Conservation (phyloP, 331 rosid species). For the Pyrus hybrid region DNA sequence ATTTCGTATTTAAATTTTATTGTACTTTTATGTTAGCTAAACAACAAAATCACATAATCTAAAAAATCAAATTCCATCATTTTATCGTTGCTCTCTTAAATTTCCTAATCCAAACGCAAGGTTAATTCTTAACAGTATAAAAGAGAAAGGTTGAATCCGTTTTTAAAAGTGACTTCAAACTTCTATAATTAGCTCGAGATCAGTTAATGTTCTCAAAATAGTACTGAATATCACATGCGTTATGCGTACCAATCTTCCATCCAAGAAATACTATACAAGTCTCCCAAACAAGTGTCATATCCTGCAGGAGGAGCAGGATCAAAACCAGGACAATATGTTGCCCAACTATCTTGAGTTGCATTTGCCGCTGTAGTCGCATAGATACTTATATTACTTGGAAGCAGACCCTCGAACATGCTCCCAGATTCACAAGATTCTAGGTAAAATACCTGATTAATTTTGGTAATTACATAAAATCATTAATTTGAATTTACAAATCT, state of each 20-base stretch:
- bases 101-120: too few relatives aligned
- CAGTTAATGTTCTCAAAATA: background rate
- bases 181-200: too few relatives aligned
- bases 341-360: constrained; percentile 31
- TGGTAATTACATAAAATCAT: too few relatives aligned
- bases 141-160: too few relatives aligned
- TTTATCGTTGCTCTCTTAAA: too few relatives aligned
- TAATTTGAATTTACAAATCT: too few relatives aligned
- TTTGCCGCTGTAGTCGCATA: constrained; percentile 59
- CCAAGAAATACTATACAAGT: constrained; percentile 22
- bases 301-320: background rate
- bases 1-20: too few relatives aligned
- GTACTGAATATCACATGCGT: background rate
- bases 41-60: too few relatives aligned
- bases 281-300: constrained; percentile 50
- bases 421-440: constrained; percentile 71
- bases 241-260: constrained; percentile 5
- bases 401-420: constrained; percentile 59
- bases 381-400: constrained; percentile 36
- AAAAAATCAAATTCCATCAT: too few relatives aligned
- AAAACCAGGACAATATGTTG: constrained; percentile 26
- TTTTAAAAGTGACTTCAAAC: too few relatives aligned
- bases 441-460: constrained; percentile 32
- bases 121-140: too few relatives aligned
- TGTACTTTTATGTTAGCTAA: too few relatives aligned